Base-by-base conservation (phyloP, 768 basidiomycete genomes). In the Kwoniella botswanensis region DNA sequence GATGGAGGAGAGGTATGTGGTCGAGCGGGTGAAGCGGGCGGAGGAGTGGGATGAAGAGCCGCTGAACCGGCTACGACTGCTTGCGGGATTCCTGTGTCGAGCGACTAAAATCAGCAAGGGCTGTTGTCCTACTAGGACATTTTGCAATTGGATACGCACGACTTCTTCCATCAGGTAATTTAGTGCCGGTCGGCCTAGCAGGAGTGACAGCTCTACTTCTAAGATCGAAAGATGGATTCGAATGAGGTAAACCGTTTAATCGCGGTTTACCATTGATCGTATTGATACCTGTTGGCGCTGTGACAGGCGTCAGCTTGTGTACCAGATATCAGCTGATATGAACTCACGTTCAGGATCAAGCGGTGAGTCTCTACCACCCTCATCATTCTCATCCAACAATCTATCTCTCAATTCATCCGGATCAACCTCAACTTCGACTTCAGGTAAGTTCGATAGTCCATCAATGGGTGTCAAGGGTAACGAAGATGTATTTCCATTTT, bases 71-170 rank as follows among this genome's bases (percentile, higher is more conserved):
- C 65, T 17, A 80, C 79, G 4, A 71, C 67, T 4, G 75, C 71
- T 67, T 74, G 75, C 6, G 79, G 79, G 21, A 80, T 80, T 0
- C 74, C 79, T 80, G 63, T n/a, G 35, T 7, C 42, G 52, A 53
- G 58, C 10, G n/a, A 17, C 41, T 9, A 6, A 35, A 6, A 29
- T 44, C 50, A 53, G 35, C 10, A 52, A 9, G 1, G 18, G 6
- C 9, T 15, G 21, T 18, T 58, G 46, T 35, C 26, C 26, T 57
- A 35, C 24, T 26, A 26, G 24, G 24, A 26, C 24, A 3, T 26
- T 15, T 13, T 18, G 7, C 3, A 63, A n/a, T 43, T 15, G 5
- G 13, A 52, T 17, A 72, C 79, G 68, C 55, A 80, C 79, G 76
- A 67, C 77, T 80, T 29, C 74, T 42, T 10, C 79, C 79, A 26